A percentile compares a stretch with the other conserved stretches of the same genome.
phyloP scores from a whole-genome alignment of 768 basidiomycete genomes.

The Mycena metata region DNA sequence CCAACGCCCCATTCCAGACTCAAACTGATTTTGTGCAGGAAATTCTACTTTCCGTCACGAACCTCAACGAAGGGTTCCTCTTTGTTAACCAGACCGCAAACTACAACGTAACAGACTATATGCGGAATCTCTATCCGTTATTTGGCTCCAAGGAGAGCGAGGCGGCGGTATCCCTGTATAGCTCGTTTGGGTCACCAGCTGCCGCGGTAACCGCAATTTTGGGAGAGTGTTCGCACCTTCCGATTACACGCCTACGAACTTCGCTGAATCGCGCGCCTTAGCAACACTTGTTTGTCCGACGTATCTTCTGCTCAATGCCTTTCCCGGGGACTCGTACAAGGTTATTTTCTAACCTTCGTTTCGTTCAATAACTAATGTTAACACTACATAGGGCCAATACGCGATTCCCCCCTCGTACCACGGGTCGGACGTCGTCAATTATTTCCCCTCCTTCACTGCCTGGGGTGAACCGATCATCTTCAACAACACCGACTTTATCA shows the following conservation, averaged over 20 bases:
- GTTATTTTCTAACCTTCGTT: neutral
- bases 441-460: slow-evolving; percentile 34
- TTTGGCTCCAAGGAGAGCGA: slow-evolving; percentile 8
- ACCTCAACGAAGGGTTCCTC: slow-evolving; percentile 41
- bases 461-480: slow-evolving; percentile 8
- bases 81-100: slow-evolving; percentile 38
- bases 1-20: neutral
- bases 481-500: slow-evolving; percentile 44
- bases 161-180: slow-evolving; percentile 36
- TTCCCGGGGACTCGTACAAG: slow-evolving; percentile 18
- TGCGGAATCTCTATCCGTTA: slow-evolving; percentile 39
- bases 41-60: slow-evolving; percentile 42
- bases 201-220: slow-evolving; percentile 39
- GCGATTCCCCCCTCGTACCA: slow-evolving; percentile 42
- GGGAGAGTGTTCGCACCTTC: slow-evolving; percentile 41
- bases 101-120: slow-evolving; percentile 37
- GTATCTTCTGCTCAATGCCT: slow-evolving; percentile 34
- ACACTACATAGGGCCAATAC: slow-evolving; percentile 36
- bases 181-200: slow-evolving; percentile 30
- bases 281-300: slow-evolving; percentile 46
- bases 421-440: slow-evolving; percentile 36
- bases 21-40: slow-evolving; percentile 10
- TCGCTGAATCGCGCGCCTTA: neutral
- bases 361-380: too few species aligned
- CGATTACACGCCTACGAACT: too few species aligned